Conservation (phyloP, 2,329 filamentous ascomycete species). For the Botrytis fragariae region DNA sequence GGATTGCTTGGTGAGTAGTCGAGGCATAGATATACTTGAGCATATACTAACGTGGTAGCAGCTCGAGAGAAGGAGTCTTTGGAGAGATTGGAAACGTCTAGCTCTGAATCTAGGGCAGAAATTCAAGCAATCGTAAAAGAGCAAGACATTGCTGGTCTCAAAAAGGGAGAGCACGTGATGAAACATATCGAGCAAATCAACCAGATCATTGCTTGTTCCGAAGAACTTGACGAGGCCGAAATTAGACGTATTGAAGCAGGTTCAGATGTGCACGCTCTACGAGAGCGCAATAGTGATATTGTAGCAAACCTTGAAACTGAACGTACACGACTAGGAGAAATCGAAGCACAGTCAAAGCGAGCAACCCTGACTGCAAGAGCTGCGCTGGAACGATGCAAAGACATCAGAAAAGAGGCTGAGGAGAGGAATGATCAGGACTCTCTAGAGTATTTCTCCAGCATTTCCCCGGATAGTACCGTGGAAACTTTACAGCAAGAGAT, state of each 20-base stretch:
- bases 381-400: conserved; percentile 43
- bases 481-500: conserved; percentile 73
- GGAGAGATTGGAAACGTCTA: conserved; percentile 39
- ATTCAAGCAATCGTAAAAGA: conserved; percentile 52
- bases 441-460: conserved; percentile 42
- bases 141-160: conserved; percentile 54
- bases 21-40: neutral
- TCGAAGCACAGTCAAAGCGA: conserved; percentile 43
- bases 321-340: conserved; percentile 42
- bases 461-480: conserved; percentile 50
- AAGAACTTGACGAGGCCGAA: conserved; percentile 65
- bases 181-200: conserved; percentile 58
- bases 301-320: conserved; percentile 50
- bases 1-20: conserved; percentile 62
- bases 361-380: conserved; percentile 41
- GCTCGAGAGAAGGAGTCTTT: conserved; percentile 40
- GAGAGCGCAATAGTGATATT: conserved; percentile 61
- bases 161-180: conserved; percentile 55
- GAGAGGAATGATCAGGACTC: conserved; percentile 41
- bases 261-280: conserved; percentile 75
- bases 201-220: conserved; percentile 59
- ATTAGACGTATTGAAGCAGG: conserved; percentile 73
- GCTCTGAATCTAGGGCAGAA: conserved; percentile 41
- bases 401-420: conserved; percentile 39
- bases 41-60: conserved; percentile 34